A percentile compares a stretch with the other conserved stretches of the same genome.
Conservation (phyloP, 257 asterid genomes). For the Gentiana dahurica region DNA sequence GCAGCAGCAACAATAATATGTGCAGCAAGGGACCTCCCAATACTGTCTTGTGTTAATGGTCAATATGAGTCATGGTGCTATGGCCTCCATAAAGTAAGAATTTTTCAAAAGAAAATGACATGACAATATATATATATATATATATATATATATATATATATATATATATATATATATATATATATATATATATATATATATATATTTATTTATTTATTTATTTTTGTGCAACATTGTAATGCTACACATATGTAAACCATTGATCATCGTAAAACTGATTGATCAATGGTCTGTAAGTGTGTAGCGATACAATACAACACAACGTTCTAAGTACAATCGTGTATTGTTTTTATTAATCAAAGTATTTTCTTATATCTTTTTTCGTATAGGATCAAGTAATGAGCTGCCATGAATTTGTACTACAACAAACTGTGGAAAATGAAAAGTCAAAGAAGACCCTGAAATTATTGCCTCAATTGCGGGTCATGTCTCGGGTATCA, state of each 20-base stretch:
- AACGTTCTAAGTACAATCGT: too few species aligned
- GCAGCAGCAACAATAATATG: slow-evolving; percentile 71
- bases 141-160: too few species aligned
- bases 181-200: not conserved
- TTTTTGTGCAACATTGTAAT: not conserved
- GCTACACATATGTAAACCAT: too few species aligned
- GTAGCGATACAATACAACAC: too few species aligned
- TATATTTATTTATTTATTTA: too few species aligned
- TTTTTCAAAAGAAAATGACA: not conserved
- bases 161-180: not conserved
- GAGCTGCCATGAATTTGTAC: slow-evolving; percentile 47
- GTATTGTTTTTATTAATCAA: not conserved
- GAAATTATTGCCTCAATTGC: slow-evolving; percentile 68
- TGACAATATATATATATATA: too few species aligned
- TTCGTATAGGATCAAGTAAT: slow-evolving; percentile 51
- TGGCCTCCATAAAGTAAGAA: slow-evolving; percentile 67
- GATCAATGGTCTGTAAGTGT: too few species aligned
- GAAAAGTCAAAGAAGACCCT: slow-evolving; percentile 41
- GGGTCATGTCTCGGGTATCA: slow-evolving; percentile 51
- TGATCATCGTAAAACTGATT: too few species aligned
- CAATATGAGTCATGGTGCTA: slow-evolving; percentile 81
- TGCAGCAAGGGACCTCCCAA: slow-evolving; percentile 76
- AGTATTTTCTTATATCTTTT: not conserved
- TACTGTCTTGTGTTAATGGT: slow-evolving; percentile 53
- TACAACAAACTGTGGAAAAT: slow-evolving; percentile 12